These are phyloP conservation scores for Hanseniaspora uvarum DNA, from an alignment of 1,139 yeast species.

Conservation along the genomic window DNA sequence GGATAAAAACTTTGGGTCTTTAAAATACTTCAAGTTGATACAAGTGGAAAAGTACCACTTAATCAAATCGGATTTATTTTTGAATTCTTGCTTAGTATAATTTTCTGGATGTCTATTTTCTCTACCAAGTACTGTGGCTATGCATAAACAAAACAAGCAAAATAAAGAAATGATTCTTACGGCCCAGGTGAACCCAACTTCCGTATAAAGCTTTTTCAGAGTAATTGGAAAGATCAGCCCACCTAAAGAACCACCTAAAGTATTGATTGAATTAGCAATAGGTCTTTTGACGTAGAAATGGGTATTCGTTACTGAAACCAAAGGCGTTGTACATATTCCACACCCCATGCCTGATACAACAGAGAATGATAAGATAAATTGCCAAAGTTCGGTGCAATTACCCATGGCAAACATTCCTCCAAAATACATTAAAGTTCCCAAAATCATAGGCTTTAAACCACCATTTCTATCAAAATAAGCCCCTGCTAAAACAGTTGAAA, in stretches of 20 bases:
- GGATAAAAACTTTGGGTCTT: conserved; percentile 35
- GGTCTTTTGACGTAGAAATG: conserved; percentile 49
- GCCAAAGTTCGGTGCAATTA: conserved; percentile 43
- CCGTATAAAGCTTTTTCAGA: conserved; percentile 42
- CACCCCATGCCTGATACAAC: conserved; percentile 48
- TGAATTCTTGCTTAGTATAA: conserved; percentile 22
- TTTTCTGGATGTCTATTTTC: conserved; percentile 30
- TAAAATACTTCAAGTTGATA: conserved; percentile 32
- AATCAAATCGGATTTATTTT: conserved; percentile 22
- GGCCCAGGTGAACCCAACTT: conserved; percentile 54
- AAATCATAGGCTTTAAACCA: conserved; percentile 36
- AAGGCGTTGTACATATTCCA: conserved; percentile 48
- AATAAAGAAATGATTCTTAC: conserved; percentile 46
- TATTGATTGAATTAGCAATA: conserved; percentile 46
- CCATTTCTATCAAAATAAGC: conserved; percentile 43
- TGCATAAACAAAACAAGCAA: conserved; percentile 36
- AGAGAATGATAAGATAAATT: conserved; percentile 51
- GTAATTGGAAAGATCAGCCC: conserved; percentile 53
- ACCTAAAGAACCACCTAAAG: conserved; percentile 56
- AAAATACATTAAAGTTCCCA: conserved; percentile 34
- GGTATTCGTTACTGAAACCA: conserved; percentile 49
- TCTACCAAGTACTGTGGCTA: conserved; percentile 37
- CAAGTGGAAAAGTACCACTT: conserved; percentile 27
- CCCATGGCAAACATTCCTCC: conserved; percentile 47
- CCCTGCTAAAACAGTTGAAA: conserved; percentile 53